Conservation (phyloP, 345 rosid species). For the Punica granatum region DNA sequence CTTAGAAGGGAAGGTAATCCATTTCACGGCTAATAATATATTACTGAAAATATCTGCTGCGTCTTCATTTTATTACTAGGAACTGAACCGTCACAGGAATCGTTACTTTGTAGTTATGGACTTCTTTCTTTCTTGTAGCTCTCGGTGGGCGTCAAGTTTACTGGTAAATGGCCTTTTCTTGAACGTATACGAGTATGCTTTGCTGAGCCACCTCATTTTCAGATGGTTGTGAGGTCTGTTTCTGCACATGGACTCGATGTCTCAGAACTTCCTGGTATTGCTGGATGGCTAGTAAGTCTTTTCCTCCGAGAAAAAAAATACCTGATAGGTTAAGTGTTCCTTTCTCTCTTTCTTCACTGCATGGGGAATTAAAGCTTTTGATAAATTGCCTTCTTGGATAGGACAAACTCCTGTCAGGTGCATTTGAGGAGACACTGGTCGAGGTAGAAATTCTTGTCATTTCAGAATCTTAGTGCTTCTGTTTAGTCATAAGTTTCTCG, state of each 20-base stretch:
- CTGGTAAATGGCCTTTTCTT: constrained; percentile 80
- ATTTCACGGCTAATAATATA: background rate
- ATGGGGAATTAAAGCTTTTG: too few relatives aligned
- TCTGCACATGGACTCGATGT: constrained; percentile 73
- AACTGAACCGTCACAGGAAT: background rate
- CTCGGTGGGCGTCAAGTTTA: constrained; percentile 81
- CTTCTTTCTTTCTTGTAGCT: constrained; percentile 37
- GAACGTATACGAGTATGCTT: constrained; percentile 88
- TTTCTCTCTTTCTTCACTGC: constrained; percentile 2
- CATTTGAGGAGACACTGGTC: constrained; percentile 86
- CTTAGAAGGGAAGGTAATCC: constrained; percentile 88
- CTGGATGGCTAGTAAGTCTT: constrained; percentile 95
- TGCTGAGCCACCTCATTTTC: constrained; percentile 93
- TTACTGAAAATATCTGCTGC: background rate
- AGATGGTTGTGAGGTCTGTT: constrained; percentile 85
- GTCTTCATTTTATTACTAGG: background rate
- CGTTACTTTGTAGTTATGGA: background rate
- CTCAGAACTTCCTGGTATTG: constrained; percentile 83
- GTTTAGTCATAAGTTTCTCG: too few relatives aligned
- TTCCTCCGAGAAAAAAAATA: background rate
- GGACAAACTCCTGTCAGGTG: constrained; percentile 85
- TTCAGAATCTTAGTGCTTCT: too few relatives aligned
- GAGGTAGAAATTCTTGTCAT: constrained; percentile 28
- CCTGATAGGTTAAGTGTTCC: constrained; percentile 5
- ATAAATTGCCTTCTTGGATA: constrained; percentile 30